These are phyloP conservation scores for Boeremia exigua DNA, from an alignment of 2,329 filamentous ascomycete species.

Conservation along the genomic window DNA sequence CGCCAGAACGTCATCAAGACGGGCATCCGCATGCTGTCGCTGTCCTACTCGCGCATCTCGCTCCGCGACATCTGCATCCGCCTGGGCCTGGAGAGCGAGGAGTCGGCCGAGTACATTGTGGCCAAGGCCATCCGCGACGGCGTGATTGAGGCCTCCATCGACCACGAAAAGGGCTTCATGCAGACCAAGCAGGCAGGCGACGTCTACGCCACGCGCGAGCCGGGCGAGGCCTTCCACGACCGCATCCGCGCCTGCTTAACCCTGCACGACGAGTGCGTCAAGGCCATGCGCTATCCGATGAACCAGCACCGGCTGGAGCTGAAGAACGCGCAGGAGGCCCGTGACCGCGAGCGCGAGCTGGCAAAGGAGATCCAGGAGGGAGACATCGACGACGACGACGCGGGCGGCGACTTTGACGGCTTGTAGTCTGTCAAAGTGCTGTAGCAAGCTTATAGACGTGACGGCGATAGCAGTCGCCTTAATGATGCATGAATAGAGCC, in stretches of 20 bases:
- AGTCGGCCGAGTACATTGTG: conserved; percentile 98
- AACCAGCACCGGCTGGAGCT: conserved; percentile 97
- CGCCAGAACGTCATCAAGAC: conserved; percentile 99
- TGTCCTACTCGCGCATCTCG: conserved; percentile 97
- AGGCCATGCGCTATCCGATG: conserved; percentile 99
- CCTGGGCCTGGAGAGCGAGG: conserved; percentile 89
- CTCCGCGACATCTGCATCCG: conserved; percentile 97
- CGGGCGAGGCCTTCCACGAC: conserved; percentile 96
- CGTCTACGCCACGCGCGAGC: conserved; percentile 94
- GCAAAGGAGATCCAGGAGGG: conserved; percentile 99
- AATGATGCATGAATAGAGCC: conserved; percentile 33
- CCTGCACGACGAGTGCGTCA: conserved; percentile 96
- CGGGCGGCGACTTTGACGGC: conserved; percentile 93
- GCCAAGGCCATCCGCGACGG: conserved; percentile 98
- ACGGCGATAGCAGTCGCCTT: conserved; percentile 10
- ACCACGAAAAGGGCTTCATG: conserved; percentile 96
- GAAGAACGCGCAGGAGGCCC: conserved; percentile 98
- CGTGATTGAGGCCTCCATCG: conserved; percentile 92
- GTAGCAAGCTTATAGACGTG: conserved; percentile 30
- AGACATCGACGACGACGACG: conserved; percentile 94
- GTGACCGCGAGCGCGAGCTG: conserved; percentile 93
- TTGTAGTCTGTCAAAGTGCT: conserved; percentile 65
- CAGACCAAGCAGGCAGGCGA: conserved; percentile 97
- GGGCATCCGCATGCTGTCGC: conserved; percentile 97
- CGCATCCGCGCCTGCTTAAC: conserved; percentile 90